These are phyloP conservation scores for Papiliotrema nemorosa DNA, from an alignment of 1,284 basidiomycete species.

Conservation along the genomic window DNA sequence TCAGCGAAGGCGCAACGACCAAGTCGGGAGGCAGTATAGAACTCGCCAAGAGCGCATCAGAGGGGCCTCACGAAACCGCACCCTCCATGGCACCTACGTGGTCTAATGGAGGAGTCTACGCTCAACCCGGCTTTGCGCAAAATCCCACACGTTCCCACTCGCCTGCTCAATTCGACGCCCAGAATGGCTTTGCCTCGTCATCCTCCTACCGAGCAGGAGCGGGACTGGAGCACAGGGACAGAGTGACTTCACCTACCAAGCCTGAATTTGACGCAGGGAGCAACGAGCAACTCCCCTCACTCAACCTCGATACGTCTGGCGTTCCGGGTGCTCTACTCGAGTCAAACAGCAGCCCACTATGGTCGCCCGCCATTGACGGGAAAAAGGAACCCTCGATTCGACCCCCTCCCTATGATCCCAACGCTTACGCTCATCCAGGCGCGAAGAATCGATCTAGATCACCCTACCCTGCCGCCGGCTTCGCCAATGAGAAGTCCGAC, in stretches of 20 bases:
- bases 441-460: neutral
- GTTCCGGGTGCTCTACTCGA: neutral
- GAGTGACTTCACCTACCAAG: slow-evolving; percentile 2
- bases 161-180: neutral
- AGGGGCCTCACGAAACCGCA: neutral
- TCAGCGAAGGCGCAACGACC: neutral
- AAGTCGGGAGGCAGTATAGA: neutral
- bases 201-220: too few relatives aligned
- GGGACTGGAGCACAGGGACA: slow-evolving; percentile 2
- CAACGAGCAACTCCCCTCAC: neutral
- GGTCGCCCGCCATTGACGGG: slow-evolving; percentile 8
- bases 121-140: neutral
- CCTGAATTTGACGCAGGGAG: neutral
- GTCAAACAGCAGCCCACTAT: neutral
- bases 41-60: neutral
- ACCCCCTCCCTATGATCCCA: slow-evolving; percentile 2
- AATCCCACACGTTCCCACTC: neutral
- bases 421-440: neutral
- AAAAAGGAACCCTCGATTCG: slow-evolving; percentile 12
- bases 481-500: neutral
- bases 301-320: neutral
- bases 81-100: neutral
- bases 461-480: neutral
- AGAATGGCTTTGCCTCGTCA: slow-evolving; percentile 7
- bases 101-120: too few relatives aligned